These are phyloP conservation scores for Pulicaria dysenterica DNA, from an alignment of 129 eudicot genomes.

Conservation along the genomic window DNA sequence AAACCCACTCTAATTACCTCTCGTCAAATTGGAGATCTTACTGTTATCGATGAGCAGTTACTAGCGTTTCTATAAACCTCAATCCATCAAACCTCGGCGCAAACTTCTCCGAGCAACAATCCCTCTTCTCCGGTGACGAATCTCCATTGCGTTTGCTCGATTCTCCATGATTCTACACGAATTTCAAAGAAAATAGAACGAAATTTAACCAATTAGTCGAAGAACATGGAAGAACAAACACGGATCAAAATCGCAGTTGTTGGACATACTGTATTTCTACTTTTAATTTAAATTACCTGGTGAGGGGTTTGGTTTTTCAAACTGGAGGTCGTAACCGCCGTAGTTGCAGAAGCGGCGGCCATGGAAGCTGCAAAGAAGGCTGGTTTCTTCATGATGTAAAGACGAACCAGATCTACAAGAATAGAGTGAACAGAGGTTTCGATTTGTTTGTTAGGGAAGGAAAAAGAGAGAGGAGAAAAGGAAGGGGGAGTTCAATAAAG, in stretches of 20 bases:
- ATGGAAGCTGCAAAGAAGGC: slow-evolving; percentile 37
- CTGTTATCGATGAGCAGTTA: slow-evolving; percentile 82
- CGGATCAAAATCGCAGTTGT: not conserved
- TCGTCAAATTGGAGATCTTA: not conserved
- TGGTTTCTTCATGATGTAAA: slow-evolving; percentile 32
- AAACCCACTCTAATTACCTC: not conserved
- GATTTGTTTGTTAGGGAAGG: not conserved
- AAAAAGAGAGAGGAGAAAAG: not conserved
- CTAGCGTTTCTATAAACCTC: slow-evolving; percentile 85
- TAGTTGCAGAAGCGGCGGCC: slow-evolving; percentile 40
- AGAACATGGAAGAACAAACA: not conserved
- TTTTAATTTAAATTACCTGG: slow-evolving; percentile 18
- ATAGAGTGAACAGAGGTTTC: not conserved
- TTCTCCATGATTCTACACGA: slow-evolving; percentile 33
- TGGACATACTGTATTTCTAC: not conserved
- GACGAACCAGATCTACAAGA: not conserved
- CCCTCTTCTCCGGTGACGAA: slow-evolving; percentile 25
- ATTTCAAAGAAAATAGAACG: not conserved
- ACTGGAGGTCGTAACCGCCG: slow-evolving; percentile 13
- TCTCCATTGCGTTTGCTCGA: slow-evolving; percentile 34
- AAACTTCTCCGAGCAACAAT: slow-evolving; percentile 59
- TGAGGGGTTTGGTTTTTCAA: slow-evolving; percentile 22
- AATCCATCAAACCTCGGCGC: slow-evolving; percentile 92
- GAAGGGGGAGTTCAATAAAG: not conserved
- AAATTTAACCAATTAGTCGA: not conserved